These are phyloP conservation scores for Cladosporium phlei DNA, from an alignment of 2,329 filamentous ascomycete species.

Conservation along the genomic window DNA sequence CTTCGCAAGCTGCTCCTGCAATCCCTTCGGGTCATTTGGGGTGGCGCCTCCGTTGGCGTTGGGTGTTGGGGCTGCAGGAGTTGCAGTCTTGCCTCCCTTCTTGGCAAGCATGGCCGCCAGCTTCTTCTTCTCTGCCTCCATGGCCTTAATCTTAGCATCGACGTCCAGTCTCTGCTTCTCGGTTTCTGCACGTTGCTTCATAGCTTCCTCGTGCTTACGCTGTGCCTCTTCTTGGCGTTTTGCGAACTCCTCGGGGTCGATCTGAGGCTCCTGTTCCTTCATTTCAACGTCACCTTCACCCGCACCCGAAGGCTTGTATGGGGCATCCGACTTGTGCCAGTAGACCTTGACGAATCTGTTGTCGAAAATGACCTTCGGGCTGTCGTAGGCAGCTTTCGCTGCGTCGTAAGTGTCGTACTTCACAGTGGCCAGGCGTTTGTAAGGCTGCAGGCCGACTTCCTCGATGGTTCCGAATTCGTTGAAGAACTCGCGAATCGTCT, in stretches of 20 bases:
- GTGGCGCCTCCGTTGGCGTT: constrained; percentile 21
- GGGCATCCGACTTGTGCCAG: constrained; percentile 57
- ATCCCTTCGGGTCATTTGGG: constrained; percentile 53
- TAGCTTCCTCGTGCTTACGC: constrained; percentile 61
- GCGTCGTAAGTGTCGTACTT: constrained; percentile 62
- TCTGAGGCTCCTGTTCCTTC: constrained; percentile 45
- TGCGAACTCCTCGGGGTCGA: constrained; percentile 66
- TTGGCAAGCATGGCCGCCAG: constrained; percentile 59
- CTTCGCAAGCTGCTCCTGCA: constrained; percentile 68
- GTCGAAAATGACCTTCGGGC: constrained; percentile 76
- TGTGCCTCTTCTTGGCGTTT: constrained; percentile 69
- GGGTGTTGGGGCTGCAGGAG: constrained; percentile 1
- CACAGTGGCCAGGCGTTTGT: constrained; percentile 64
- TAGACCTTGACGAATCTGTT: constrained; percentile 83
- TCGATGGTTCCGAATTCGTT: constrained; percentile 63
- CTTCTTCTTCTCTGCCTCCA: constrained; percentile 60
- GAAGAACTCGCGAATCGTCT: constrained; percentile 64
- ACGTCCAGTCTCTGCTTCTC: constrained; percentile 60
- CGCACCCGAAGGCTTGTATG: constrained; percentile 13
- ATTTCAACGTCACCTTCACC: constrained; percentile 22
- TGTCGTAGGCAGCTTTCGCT: constrained; percentile 67
- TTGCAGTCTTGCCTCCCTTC: constrained; percentile 40
- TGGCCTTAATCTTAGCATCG: constrained; percentile 58
- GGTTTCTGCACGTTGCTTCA: constrained; percentile 58
- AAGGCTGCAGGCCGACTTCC: constrained; percentile 60